Conservation (phyloP, 805 yeast species). For the Wickerhamomyces silvicola region DNA sequence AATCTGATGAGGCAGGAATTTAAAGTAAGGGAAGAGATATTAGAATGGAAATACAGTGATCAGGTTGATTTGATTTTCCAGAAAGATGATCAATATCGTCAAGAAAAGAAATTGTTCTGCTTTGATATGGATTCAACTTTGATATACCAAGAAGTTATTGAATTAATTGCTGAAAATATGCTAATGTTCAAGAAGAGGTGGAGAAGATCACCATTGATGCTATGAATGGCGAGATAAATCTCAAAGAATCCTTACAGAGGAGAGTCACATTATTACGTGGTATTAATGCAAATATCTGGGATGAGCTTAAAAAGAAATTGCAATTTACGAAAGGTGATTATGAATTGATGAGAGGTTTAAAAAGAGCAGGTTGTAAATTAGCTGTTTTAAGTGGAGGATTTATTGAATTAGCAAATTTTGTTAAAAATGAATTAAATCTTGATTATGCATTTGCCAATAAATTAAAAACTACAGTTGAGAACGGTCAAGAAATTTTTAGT, state of each 20-base stretch:
- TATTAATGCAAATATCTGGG: constrained; percentile 72
- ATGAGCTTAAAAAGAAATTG: constrained; percentile 63
- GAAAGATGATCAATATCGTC: constrained; percentile 26
- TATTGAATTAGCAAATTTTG: constrained; percentile 74
- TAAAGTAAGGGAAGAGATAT: constrained; percentile 9
- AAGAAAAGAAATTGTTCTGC: constrained; percentile 52
- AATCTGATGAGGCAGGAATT: constrained; percentile 7
- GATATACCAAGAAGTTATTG: constrained; percentile 95
- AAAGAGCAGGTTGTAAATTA: constrained; percentile 53
- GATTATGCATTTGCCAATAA: constrained; percentile 89
- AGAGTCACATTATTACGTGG: constrained; percentile 83
- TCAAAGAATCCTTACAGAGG: constrained; percentile 67
- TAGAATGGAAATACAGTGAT: constrained; percentile 13
- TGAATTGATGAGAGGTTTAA: constrained; percentile 60
- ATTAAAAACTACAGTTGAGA: constrained; percentile 41
- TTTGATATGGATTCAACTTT: constrained; percentile 98
- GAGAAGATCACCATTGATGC: constrained; percentile 87
- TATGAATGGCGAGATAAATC: constrained; percentile 95
- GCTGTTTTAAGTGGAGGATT: constrained; percentile 97
- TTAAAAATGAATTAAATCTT: constrained; percentile 58
- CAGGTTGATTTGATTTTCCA: constrained; percentile 41
- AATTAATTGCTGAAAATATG: constrained; percentile 89
- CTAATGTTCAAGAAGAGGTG: constrained; percentile 83
- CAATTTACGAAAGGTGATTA: constrained; percentile 79
- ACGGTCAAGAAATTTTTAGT: constrained; percentile 44